Conservation (phyloP, 768 basidiomycete genomes). For the Boletus rubescentipes region DNA sequence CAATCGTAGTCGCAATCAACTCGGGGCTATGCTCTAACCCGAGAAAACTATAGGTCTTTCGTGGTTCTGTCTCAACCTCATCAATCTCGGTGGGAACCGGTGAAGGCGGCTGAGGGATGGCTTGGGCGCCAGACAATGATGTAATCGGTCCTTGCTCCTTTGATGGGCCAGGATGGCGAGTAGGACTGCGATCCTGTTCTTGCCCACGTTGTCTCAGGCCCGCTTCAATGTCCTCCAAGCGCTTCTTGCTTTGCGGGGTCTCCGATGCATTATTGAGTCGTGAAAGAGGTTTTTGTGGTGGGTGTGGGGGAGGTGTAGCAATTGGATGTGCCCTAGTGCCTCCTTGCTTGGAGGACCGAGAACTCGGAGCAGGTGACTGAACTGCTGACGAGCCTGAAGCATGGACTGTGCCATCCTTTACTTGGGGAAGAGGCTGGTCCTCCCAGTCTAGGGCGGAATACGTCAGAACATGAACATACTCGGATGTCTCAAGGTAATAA, state of each 20-base stretch:
- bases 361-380: not conserved
- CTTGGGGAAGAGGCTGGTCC: constrained; percentile 23
- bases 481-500: not conserved
- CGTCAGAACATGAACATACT: not conserved
- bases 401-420: not conserved
- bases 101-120: constrained; percentile 24
- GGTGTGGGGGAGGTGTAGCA: not conserved
- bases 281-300: not conserved
- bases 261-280: not conserved
- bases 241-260: constrained; percentile 11
- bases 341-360: not conserved
- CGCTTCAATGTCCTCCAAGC: constrained; percentile 12
- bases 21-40: constrained; percentile 21
- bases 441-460: constrained; percentile 32
- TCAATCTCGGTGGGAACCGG: constrained; percentile 27
- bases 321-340: not conserved
- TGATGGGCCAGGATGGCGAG: constrained; percentile 3
- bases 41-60: constrained; percentile 23
- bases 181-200: constrained; percentile 14
- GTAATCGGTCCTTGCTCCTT: constrained; percentile 2
- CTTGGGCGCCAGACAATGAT: not conserved
- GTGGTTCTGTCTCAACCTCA: constrained; percentile 15
- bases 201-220: constrained; percentile 19
- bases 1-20: not conserved
- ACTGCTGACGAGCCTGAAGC: not conserved